These are phyloP conservation scores for Fraxinus cuspidata DNA, from an alignment of 257 asterid genomes.

Conservation along the genomic window DNA sequence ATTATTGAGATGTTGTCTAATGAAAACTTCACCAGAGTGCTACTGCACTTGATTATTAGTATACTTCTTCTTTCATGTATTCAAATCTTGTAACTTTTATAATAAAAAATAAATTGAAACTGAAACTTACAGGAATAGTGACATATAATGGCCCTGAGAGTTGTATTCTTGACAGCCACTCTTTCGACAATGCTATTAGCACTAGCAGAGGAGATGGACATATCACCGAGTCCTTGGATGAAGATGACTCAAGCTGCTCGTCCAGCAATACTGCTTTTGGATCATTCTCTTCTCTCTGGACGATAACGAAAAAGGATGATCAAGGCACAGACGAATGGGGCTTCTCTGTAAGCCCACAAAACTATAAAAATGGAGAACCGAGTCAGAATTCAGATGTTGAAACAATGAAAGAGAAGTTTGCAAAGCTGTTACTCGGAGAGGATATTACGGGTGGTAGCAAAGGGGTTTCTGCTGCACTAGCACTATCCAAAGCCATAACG, in stretches of 20 bases:
- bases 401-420: constrained; percentile 75
- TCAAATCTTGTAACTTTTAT: background rate
- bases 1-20: too few relatives aligned
- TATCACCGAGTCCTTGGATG: constrained; percentile 69
- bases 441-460: constrained; percentile 76
- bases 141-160: constrained; percentile 89
- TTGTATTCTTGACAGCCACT: constrained; percentile 57
- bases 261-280: constrained; percentile 70
- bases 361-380: constrained; percentile 37
- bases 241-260: constrained; percentile 80
- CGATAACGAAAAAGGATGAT: constrained; percentile 61
- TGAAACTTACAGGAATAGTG: constrained; percentile 48
- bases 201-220: constrained; percentile 77
- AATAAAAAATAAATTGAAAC: background rate
- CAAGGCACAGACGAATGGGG: constrained; percentile 52
- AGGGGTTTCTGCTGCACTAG: constrained; percentile 71
- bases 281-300: constrained; percentile 73
- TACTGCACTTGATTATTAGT: too few relatives aligned
- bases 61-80: too few relatives aligned
- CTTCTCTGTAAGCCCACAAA: constrained; percentile 52
- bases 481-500: constrained; percentile 75
- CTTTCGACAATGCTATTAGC: constrained; percentile 63
- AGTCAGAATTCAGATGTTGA: constrained; percentile 49
- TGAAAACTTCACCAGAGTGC: too few relatives aligned
- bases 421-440: constrained; percentile 85